phyloP scores from a whole-genome alignment of 1,139 yeast genomes.

The Wickerhamiella infanticola region DNA sequence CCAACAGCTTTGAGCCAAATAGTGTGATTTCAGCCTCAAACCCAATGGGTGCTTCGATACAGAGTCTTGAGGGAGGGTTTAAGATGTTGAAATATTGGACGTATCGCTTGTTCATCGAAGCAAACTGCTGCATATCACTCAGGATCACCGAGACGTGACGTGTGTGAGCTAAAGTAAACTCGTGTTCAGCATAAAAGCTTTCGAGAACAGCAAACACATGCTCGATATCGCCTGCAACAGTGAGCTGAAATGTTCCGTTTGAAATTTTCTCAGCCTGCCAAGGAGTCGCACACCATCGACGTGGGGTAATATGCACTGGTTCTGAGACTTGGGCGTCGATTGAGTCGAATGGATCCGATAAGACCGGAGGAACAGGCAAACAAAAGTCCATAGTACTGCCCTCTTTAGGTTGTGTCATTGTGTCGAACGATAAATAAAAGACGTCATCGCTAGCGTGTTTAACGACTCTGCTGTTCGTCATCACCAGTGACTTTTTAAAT shows the following conservation, averaged over 20 bases:
- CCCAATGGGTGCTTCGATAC: constrained; percentile 33
- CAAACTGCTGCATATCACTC: constrained; percentile 48
- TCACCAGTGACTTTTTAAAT: constrained; percentile 41
- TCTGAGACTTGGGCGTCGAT: constrained; percentile 13
- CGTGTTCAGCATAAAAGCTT: neutral
- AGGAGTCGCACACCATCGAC: neutral
- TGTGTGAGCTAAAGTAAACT: neutral
- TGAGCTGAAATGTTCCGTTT: neutral
- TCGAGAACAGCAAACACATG: constrained; percentile 1
- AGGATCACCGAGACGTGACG: constrained; percentile 39
- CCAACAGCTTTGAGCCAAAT: constrained; percentile 9
- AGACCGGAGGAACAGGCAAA: constrained; percentile 31
- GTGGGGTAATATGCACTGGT: neutral
- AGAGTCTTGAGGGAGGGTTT: constrained; percentile 73
- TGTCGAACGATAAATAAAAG: constrained; percentile 38
- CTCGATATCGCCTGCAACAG: constrained; percentile 1
- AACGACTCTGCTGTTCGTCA: constrained; percentile 31
- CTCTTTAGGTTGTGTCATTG: constrained; percentile 26
- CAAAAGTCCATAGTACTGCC: constrained; percentile 14
- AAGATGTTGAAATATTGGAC: constrained; percentile 37
- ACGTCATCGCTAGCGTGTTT: constrained; percentile 47
- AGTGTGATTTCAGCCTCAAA: constrained; percentile 19
- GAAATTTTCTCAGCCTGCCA: neutral
- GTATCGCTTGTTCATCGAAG: constrained; percentile 45
- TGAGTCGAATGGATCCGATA: constrained; percentile 35